These are phyloP conservation scores for Perkinsus olseni DNA, from an alignment of 169 alveolate species.

Conservation along the genomic window DNA sequence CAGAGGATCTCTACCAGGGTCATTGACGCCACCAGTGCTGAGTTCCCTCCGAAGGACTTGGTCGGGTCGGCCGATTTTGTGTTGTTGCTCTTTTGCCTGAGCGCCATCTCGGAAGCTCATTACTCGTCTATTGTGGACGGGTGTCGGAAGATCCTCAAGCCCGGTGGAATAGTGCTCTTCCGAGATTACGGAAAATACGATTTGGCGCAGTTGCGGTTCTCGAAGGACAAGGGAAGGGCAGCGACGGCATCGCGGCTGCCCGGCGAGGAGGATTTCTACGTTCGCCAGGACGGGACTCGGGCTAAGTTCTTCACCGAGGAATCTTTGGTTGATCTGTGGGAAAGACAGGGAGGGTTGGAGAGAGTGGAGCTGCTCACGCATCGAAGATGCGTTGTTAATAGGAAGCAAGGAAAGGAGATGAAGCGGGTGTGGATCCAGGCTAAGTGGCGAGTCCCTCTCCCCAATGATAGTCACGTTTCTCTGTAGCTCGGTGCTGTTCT, in stretches of 20 bases:
- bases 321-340: constrained; percentile 44
- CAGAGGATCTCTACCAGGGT: constrained; percentile 10
- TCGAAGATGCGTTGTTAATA: neutral
- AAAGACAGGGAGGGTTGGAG: neutral
- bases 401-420: neutral
- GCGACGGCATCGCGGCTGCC: constrained; percentile 64
- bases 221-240: neutral
- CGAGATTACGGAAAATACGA: constrained; percentile 88
- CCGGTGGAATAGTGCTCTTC: constrained; percentile 76
- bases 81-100: constrained; percentile 70
- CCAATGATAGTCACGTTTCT: neutral
- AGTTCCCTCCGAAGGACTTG: neutral
- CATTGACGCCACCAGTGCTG: constrained; percentile 6
- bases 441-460: neutral
- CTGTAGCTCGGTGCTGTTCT: neutral
- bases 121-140: constrained; percentile 50
- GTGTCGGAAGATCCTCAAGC: constrained; percentile 56
- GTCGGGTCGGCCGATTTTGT: constrained; percentile 61
- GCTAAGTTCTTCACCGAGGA: constrained; percentile 71
- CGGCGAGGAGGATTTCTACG: constrained; percentile 74
- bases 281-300: constrained; percentile 77
- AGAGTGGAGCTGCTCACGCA: neutral
- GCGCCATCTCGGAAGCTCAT: constrained; percentile 78
- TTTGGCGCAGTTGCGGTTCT: constrained; percentile 71
- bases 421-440: neutral